A percentile compares a stretch with the other conserved stretches of the same genome.
Evolutionary conservation across 768 basidiomycete genomes (phyloP).

Genomic region (Coprinellus aureogranulatus): DNA sequence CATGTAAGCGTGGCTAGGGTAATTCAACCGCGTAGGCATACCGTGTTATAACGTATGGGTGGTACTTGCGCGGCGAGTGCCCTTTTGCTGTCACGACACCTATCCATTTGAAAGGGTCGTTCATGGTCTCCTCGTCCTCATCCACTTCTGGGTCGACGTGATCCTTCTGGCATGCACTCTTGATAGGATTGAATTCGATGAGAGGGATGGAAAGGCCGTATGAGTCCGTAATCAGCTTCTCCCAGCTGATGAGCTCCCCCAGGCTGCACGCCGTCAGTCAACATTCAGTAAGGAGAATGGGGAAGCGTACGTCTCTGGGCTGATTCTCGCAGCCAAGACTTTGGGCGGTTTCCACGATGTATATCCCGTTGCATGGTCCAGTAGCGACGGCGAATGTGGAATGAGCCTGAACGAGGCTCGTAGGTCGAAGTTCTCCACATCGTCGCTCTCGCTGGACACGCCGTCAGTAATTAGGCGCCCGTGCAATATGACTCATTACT

Average conservation of each 20-base stretch:
- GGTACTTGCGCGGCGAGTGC: conserved; percentile 17
- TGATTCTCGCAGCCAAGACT: conserved; percentile 14
- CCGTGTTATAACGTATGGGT: conserved; percentile 39
- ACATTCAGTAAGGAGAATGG: not conserved
- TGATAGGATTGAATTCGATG: conserved; percentile 29
- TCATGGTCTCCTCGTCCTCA: not conserved
- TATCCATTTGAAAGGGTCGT: conserved; percentile 5
- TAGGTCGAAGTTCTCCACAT: conserved; percentile 31
- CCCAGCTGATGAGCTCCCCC: not conserved
- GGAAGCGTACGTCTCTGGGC: not conserved
- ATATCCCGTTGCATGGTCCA: conserved; percentile 27
- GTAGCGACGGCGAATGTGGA: conserved; percentile 25
- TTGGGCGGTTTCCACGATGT: conserved; percentile 28
- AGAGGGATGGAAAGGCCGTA: conserved; percentile 34
- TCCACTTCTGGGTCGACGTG: not conserved
- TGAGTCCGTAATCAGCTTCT: conserved; percentile 15
- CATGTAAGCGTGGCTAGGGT: not conserved
- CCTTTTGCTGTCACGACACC: conserved; percentile 9
- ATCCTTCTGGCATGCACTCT: conserved; percentile 10
- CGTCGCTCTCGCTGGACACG: conserved; percentile 8
- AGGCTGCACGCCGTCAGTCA: not conserved
- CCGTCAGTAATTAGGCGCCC: not conserved
- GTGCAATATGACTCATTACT: conserved; percentile 4
- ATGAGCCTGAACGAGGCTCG: conserved; percentile 35
- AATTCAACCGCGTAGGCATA: conserved; percentile 1